phyloP scores from a whole-genome alignment of 371 early-diverging fungal species.

The Syncephalastrum racemosum region DNA sequence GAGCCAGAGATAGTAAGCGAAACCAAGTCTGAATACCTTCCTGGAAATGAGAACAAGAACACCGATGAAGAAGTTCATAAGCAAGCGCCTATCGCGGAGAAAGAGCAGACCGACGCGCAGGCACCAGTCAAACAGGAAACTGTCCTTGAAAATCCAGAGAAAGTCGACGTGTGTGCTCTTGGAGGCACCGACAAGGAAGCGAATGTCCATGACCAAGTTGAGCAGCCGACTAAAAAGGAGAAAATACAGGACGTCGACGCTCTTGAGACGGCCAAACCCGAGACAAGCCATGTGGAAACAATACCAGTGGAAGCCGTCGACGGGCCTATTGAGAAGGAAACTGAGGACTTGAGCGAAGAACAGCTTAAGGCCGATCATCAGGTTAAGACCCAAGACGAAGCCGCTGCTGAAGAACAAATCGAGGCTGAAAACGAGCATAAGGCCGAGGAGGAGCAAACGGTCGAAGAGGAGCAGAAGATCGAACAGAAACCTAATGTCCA shows the following conservation, averaged over 20 bases:
- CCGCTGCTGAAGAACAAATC: too few relatives aligned
- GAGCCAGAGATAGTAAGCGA: background rate
- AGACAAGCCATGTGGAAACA: too few relatives aligned
- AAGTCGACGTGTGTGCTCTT: background rate
- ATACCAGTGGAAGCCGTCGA: too few relatives aligned
- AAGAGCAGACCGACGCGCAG: background rate
- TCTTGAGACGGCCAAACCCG: too few relatives aligned
- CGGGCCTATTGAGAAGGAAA: too few relatives aligned
- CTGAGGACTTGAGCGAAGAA: too few relatives aligned
- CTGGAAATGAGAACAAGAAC: background rate
- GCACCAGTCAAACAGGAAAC: background rate
- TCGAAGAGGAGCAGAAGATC: too few relatives aligned
- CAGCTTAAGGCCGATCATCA: too few relatives aligned
- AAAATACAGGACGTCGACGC: background rate
- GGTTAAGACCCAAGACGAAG: too few relatives aligned
- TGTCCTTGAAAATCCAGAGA: background rate
- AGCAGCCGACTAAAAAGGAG: background rate
- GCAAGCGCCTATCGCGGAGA: background rate
- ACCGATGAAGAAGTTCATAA: background rate
- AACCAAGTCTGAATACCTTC: background rate
- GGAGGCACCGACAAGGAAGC: background rate
- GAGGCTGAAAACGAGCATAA: too few relatives aligned
- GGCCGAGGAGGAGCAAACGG: too few relatives aligned
- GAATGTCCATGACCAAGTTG: background rate
- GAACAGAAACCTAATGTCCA: constrained; percentile 1